Evolutionary conservation across 2,329 filamentous ascomycete species (phyloP), one percentile per base, ranked within the genome.

Genomic region (Pseudofabraea citricarpa): DNA sequence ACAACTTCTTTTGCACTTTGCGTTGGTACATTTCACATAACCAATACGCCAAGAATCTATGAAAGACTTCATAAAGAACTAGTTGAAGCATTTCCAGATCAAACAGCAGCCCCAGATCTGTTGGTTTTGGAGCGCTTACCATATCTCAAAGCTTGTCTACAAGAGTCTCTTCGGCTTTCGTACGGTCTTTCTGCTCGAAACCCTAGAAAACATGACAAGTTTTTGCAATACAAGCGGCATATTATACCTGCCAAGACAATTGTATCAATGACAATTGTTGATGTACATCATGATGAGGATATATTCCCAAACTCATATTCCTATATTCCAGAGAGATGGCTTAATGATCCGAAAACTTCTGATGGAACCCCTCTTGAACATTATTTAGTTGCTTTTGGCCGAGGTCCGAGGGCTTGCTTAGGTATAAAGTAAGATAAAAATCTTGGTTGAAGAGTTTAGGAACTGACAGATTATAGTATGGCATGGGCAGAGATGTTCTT

Each of bases 21-120:
- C 4, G 44, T 63, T 15, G 46, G 59, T 8, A 50, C 57, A 4
- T 68, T 59, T 51, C 42, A 64, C 55, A 46, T 69, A 2, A 57
- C 62, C 18, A 44, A 48, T 13, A 54, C 64, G 16, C 58, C 62
- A 0, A 5, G 43, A 0, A 53, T 63, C 5, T 46, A 59, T 1
- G n/a, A 40, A 1, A 49, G 44, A 5, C 48, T 71, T 5, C 54
- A 52, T 5, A 42, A 48, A 1, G 66, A 70, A 46, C 55, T 70
- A 3, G 47, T 38, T 6, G 39, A 29, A 5, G 43, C 37, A 10
- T 24, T 41, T 15, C 35, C 45, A 44, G 19, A 43, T 35, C 19
- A 37, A 32, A n/a, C 39, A 36, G 15, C 32, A 26, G 7, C 33
- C 26, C 15, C 36, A 41, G 15, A 47, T 45, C 7, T 46, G 27